Evolutionary conservation across 805 yeast genomes (phyloP).

Genomic region (Barnettozyma salicaria): DNA sequence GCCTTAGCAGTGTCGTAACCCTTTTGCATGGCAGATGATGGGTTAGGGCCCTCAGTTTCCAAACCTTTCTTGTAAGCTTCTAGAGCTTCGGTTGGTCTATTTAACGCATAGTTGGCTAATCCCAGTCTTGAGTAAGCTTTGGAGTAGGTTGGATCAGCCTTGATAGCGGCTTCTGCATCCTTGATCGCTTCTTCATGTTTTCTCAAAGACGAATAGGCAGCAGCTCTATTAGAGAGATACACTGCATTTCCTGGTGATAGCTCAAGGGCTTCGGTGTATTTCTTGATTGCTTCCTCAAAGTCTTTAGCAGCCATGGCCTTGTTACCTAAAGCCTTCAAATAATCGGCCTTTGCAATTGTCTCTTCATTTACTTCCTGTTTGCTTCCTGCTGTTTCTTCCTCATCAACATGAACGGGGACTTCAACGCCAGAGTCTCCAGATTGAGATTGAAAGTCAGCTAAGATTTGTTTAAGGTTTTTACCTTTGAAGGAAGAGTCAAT

Average conservation of each 20-base stretch:
- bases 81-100: slow-evolving; percentile 85
- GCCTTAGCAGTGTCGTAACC: slow-evolving; percentile 92
- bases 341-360: slow-evolving; percentile 69
- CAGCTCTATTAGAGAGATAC: slow-evolving; percentile 91
- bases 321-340: slow-evolving; percentile 81
- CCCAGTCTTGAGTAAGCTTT: slow-evolving; percentile 96
- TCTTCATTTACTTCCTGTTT: slow-evolving; percentile 39
- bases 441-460: slow-evolving; percentile 25
- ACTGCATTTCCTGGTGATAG: slow-evolving; percentile 70
- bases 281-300: slow-evolving; percentile 62
- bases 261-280: slow-evolving; percentile 76
- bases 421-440: slow-evolving; percentile 24
- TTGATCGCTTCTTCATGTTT: slow-evolving; percentile 70
- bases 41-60: slow-evolving; percentile 77
- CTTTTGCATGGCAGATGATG: slow-evolving; percentile 83
- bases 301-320: slow-evolving; percentile 76
- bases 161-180: slow-evolving; percentile 81
- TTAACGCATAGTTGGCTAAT: slow-evolving; percentile 87
- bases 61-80: slow-evolving; percentile 87
- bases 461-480: slow-evolving; percentile 40
- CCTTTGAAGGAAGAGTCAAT: slow-evolving; percentile 37
- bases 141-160: slow-evolving; percentile 71
- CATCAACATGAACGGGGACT: slow-evolving; percentile 40
- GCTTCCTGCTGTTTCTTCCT: slow-evolving; percentile 28
- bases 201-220: slow-evolving; percentile 79